Base-by-base conservation (phyloP, 2,329 filamentous ascomycete species). In the Bipolaris cookei region DNA sequence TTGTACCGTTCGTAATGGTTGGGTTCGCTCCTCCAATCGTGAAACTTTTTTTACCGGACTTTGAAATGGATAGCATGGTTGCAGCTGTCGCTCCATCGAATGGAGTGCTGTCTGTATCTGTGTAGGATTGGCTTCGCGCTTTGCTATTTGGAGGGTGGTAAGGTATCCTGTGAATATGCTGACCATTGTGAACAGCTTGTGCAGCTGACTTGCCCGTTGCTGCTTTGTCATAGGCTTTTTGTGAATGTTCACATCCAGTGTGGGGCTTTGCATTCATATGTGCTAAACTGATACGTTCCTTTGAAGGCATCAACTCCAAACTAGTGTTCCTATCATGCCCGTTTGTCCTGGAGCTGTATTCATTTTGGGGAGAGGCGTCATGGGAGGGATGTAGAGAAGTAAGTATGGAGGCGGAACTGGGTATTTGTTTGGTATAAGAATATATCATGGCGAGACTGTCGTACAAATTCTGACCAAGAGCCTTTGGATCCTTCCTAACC, bases 401-500 rank as follows among this genome's bases (percentile, higher is more conserved):
- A 53, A 72, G 62, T n/a, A 72, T 46, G 39, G 63, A 63, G 7
- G 56, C 18, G 23, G 73, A 53, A 49, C 38, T 69, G 21, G 73
- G 68, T 38, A 75, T 65, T 18, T 69, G 67, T 49, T 69, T 73
- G 13, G 71, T 74, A 56, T 70, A 76, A 3, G 68, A 70, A 55
- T 67, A 71, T 49, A 76, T 74, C 53, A 76, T 55, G n/a, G 69
- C 61, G 14, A 69, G 59, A 38, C 71, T 76, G 60, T 77, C 75
- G 61, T 83, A 85, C 1, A 86, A 70, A 57, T 82, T 83, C 63
- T 89, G 87, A 2, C 84, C 83, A 54, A 88, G 85, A 2, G 86
- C 88, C 65, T 85, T 86, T 1, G 81, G 80, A 63, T 89, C 86
- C 64, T 83, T 87, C 45, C 72, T 72, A 13, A 52, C 48, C 71